These are phyloP conservation scores for Hyphopichia homilentoma DNA, from an alignment of 805 yeast species.

Conservation along the genomic window DNA sequence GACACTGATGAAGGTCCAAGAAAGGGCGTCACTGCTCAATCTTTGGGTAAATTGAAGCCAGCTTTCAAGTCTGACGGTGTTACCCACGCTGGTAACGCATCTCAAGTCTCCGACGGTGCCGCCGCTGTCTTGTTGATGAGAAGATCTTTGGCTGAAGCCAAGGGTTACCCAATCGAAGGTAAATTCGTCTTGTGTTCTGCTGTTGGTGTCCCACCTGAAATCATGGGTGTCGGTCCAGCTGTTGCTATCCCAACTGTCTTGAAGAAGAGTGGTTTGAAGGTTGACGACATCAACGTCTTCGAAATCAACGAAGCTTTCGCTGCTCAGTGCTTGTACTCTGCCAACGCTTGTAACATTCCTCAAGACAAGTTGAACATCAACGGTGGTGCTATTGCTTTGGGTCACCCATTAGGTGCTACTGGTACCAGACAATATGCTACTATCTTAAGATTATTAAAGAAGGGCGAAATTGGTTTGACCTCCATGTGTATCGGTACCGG, in stretches of 20 bases:
- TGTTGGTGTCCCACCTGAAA: conserved; percentile 94
- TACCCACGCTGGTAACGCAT: conserved; percentile 95
- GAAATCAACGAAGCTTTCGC: conserved; percentile 98
- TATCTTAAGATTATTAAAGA: conserved; percentile 69
- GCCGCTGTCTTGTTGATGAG: conserved; percentile 84
- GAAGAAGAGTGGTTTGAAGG: conserved; percentile 53
- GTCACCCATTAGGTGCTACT: conserved; percentile 69
- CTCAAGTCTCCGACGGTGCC: conserved; percentile 95
- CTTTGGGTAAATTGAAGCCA: conserved; percentile 73
- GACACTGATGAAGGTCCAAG: conserved; percentile 89
- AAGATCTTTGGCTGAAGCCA: conserved; percentile 75
- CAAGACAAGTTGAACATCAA: conserved; percentile 72
- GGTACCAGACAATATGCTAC: conserved; percentile 95
- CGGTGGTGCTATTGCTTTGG: conserved; percentile 96
- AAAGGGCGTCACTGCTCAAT: conserved; percentile 73
- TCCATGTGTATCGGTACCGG: conserved; percentile 99
- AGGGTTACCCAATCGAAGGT: conserved; percentile 70
- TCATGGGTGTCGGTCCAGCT: conserved; percentile 98
- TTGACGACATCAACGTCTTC: conserved; percentile 66
- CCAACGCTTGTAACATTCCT: conserved; percentile 65
- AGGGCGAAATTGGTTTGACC: conserved; percentile 83
- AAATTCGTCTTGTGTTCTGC: conserved; percentile 75
- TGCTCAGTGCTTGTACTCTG: conserved; percentile 82
- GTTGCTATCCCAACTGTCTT: conserved; percentile 87
- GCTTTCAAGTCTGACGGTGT: conserved; percentile 83